Evolutionary conservation across 2,329 filamentous ascomycete species (phyloP).

Genomic region (Septoria petroselini): DNA sequence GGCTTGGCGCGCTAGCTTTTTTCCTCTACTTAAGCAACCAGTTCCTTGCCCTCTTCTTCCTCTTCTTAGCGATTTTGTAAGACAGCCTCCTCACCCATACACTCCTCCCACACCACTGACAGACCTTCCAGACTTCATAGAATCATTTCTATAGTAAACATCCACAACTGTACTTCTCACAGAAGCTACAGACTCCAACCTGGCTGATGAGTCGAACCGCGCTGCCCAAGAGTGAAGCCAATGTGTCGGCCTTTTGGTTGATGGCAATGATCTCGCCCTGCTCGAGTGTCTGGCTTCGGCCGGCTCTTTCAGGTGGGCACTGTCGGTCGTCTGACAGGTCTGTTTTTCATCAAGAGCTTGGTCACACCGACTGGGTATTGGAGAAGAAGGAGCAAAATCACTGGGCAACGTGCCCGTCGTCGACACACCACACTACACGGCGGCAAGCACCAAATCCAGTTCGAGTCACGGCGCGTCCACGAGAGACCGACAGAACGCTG

Average conservation of each 20-base stretch:
- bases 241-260: conserved; percentile 25
- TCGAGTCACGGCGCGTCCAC: too few relatives aligned
- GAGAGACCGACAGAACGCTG: too few relatives aligned
- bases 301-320: conserved; percentile 35
- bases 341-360: conserved; percentile 35
- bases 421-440: too few relatives aligned
- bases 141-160: conserved; percentile 99
- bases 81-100: conserved; percentile 9
- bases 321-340: conserved; percentile 38
- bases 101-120: conserved; percentile 11
- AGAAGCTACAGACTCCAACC: conserved; percentile 63
- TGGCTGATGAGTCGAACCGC: conserved; percentile 38
- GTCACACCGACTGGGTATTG: conserved; percentile 25
- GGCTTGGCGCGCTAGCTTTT: too few relatives aligned
- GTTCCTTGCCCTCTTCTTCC: conserved; percentile 5
- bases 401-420: too few relatives aligned
- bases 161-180: conserved; percentile 88
- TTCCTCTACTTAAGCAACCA: too few relatives aligned
- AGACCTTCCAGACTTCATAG: conserved; percentile 45
- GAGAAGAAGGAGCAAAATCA: conserved; percentile 20
- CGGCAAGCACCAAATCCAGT: too few relatives aligned
- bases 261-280: conserved; percentile 39
- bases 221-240: conserved; percentile 39
- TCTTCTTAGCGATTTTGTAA: conserved; percentile 12
- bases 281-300: conserved; percentile 36